Evolutionary conservation across 2,329 filamentous ascomycete species (phyloP).

Genomic region (Calonectria hawksworthii): DNA sequence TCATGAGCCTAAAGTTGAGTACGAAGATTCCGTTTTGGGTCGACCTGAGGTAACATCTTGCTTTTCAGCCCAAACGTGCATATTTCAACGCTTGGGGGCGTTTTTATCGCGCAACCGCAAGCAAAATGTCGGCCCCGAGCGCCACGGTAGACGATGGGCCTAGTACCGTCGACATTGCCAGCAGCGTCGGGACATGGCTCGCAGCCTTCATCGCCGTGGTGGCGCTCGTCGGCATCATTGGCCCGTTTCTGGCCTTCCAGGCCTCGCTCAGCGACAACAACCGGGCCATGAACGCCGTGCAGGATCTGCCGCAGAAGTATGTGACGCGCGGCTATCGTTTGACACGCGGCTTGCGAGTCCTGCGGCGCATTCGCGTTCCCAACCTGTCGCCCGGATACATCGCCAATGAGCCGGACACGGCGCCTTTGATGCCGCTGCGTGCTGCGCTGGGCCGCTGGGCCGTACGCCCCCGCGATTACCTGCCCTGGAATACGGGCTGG

Average conservation of each 20-base stretch:
- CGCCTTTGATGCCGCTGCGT: slow-evolving; percentile 5
- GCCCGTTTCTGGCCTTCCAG: slow-evolving; percentile 22
- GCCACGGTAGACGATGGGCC: background rate
- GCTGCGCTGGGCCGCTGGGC: slow-evolving; percentile 18
- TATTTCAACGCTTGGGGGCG: background rate
- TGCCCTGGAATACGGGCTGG: slow-evolving; percentile 25
- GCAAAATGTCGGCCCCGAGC: slow-evolving; percentile 7
- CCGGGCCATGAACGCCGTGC: slow-evolving; percentile 25
- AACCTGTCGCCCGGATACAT: slow-evolving; percentile 25
- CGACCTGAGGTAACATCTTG: background rate
- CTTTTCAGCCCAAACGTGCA: background rate
- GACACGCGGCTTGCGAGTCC: slow-evolving; percentile 11
- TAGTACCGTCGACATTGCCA: background rate
- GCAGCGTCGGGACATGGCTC: slow-evolving; percentile 29
- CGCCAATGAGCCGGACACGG: slow-evolving; percentile 21
- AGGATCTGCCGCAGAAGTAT: slow-evolving; percentile 22
- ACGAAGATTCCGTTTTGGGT: background rate
- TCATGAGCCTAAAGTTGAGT: background rate
- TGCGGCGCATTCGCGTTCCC: slow-evolving; percentile 22
- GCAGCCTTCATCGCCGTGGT: slow-evolving; percentile 19
- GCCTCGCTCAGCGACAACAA: slow-evolving; percentile 26
- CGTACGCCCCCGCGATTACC: slow-evolving; percentile 5
- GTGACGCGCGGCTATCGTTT: slow-evolving; percentile 15
- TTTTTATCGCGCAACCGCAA: background rate
- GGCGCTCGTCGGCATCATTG: slow-evolving; percentile 22